These are phyloP conservation scores for Paecilomyces variotii DNA, from an alignment of 2,329 filamentous ascomycete species.

Conservation along the genomic window DNA sequence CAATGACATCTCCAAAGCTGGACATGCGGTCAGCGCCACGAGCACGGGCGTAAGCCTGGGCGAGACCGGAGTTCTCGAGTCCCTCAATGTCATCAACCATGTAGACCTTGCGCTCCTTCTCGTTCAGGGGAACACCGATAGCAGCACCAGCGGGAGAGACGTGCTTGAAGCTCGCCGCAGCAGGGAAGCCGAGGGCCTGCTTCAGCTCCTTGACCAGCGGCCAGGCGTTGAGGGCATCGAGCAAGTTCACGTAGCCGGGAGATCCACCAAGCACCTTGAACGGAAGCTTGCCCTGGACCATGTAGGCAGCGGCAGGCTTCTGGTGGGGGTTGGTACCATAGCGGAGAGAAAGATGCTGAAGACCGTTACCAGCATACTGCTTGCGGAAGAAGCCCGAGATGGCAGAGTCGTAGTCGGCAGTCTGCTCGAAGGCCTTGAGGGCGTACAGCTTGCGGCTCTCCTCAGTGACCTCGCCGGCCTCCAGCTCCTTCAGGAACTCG, in stretches of 20 bases:
- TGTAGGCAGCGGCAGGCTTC: slow-evolving; percentile 85
- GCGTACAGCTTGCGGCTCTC: slow-evolving; percentile 81
- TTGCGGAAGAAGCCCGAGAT: slow-evolving; percentile 97
- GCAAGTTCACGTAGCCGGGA: slow-evolving; percentile 93
- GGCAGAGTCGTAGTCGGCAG: slow-evolving; percentile 88
- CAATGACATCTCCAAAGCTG: slow-evolving; percentile 95
- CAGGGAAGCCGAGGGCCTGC: slow-evolving; percentile 75
- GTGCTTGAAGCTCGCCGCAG: slow-evolving; percentile 97
- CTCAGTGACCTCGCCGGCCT: slow-evolving; percentile 76
- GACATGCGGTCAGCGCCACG: slow-evolving; percentile 97
- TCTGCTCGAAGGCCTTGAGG: slow-evolving; percentile 97
- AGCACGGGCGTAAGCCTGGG: slow-evolving; percentile 91
- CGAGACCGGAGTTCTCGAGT: slow-evolving; percentile 75
- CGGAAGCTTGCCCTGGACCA: slow-evolving; percentile 65
- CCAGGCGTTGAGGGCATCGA: slow-evolving; percentile 96
- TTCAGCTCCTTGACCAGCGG: slow-evolving; percentile 94
- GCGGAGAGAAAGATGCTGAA: slow-evolving; percentile 75
- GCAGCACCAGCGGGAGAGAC: slow-evolving; percentile 94
- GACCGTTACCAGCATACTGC: slow-evolving; percentile 80
- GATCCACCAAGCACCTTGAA: slow-evolving; percentile 88
- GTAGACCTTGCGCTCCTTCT: slow-evolving; percentile 92
- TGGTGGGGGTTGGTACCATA: slow-evolving; percentile 98
- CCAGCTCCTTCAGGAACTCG: slow-evolving; percentile 85
- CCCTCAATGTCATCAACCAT: slow-evolving; percentile 94
- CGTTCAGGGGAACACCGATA: slow-evolving; percentile 77